A percentile compares a stretch with the other conserved stretches of the same genome.
Evolutionary conservation across 495 filamentous ascomycete species (phyloP).

Genomic region (Penicillium verhagenii): DNA sequence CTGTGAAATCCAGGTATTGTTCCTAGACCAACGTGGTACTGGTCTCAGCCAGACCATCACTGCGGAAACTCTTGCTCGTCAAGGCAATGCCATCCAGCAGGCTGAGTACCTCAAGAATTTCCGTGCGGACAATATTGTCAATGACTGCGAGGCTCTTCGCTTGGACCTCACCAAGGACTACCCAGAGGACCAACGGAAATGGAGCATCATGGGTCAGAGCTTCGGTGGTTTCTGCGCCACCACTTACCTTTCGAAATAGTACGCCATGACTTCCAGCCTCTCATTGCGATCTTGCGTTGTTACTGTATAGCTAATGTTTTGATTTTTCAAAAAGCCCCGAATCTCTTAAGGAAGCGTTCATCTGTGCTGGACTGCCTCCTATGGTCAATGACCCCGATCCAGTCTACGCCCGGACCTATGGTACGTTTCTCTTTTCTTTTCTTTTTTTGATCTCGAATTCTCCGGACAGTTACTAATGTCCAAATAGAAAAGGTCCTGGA

Average conservation of each 20-base stretch:
- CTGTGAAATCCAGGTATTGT: constrained; percentile 58
- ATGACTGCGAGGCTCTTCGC: constrained; percentile 84
- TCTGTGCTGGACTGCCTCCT: constrained; percentile 79
- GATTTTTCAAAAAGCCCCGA: constrained; percentile 52
- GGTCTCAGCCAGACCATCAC: constrained; percentile 79
- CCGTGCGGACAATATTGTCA: constrained; percentile 85
- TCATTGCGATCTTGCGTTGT: constrained; percentile 4
- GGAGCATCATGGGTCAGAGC: constrained; percentile 83
- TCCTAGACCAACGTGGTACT: constrained; percentile 86
- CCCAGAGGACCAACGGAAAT: constrained; percentile 69
- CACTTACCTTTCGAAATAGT: constrained; percentile 78
- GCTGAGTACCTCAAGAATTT: constrained; percentile 82
- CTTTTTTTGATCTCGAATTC: no score
- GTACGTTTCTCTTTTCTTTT: no score
- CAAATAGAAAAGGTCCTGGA: constrained; percentile 55
- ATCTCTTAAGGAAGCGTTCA: constrained; percentile 76
- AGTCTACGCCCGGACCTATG: constrained; percentile 71
- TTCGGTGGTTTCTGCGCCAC: constrained; percentile 86
- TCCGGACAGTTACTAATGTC: constrained; percentile 6
- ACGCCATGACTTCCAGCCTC: constrained; percentile 18
- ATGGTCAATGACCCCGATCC: constrained; percentile 67
- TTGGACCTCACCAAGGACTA: constrained; percentile 67
- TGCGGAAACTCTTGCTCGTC: constrained; percentile 61
- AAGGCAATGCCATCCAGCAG: constrained; percentile 64
- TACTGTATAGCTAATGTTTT: not conserved